These are phyloP conservation scores for Asclepias syriaca DNA, from an alignment of 257 asterid genomes.

Conservation along the genomic window DNA sequence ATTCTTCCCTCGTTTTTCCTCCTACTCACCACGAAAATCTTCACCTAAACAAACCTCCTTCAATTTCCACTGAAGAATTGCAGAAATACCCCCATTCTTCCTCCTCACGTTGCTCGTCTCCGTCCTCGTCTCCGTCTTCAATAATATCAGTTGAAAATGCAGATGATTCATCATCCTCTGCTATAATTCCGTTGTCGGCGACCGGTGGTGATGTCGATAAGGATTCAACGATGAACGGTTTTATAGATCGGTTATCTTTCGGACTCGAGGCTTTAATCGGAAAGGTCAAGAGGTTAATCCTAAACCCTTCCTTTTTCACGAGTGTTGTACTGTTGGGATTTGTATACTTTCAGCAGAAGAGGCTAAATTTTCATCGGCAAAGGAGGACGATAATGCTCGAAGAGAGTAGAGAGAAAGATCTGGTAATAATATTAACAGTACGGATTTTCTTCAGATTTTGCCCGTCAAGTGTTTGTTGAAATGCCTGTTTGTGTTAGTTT, in stretches of 20 bases:
- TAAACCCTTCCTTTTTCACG: slow-evolving; percentile 17
- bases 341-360: slow-evolving; percentile 21
- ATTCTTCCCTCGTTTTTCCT: slow-evolving; percentile 15
- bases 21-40: slow-evolving; percentile 64
- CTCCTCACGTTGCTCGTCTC: not conserved
- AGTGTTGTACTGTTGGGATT: slow-evolving; percentile 22
- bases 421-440: slow-evolving; percentile 7
- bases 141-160: slow-evolving; percentile 20
- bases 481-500: slow-evolving; percentile 7
- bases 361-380: slow-evolving; percentile 2
- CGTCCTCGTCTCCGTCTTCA: not conserved
- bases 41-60: slow-evolving; percentile 23
- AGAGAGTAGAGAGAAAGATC: slow-evolving; percentile 39
- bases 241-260: slow-evolving; percentile 18
- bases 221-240: slow-evolving; percentile 1
- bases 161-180: slow-evolving; percentile 28
- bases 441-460: not conserved
- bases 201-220: slow-evolving; percentile 7
- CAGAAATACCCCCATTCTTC: not conserved
- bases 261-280: slow-evolving; percentile 31
- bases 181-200: slow-evolving; percentile 26
- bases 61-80: not conserved
- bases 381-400: not conserved
- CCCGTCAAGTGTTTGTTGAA: slow-evolving; percentile 33
- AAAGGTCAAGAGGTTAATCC: slow-evolving; percentile 23